Evolutionary conservation across 192 early-diverging fungal species (phyloP), one percentile per base, ranked within the genome.

Genomic region (Coemansia sp.): DNA sequence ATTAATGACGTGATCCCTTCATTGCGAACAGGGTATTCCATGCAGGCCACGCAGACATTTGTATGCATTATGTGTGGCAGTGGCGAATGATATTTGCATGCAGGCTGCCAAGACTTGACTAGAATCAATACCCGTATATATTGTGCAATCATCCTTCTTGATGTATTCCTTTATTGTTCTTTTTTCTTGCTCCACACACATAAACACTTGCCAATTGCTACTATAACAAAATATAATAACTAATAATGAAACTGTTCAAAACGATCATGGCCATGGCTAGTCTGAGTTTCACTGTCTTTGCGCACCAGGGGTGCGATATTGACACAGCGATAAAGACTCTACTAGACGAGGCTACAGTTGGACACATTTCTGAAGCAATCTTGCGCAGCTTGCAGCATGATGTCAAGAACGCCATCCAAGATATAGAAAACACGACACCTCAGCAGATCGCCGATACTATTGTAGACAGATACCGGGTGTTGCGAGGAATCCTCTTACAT

Each of bases 251-350:
- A 19, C 6, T 56, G 27, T 45, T 24, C 33, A 59, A 50, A 24
- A 42, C 13, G 6, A 36, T 42, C 5, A 6, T 56, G 7, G 27
- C 51, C 33, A 9, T 71, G 5, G 19, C 56, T 14, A 31, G 31
- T n/a, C 34, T 65, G 27, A 53, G 60, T 8, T 19, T 39, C 44
- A 40, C 51, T 8, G 36, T 56, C 11, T 19, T 54, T 21, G 77
- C 63, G 10, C 71, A 79, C 33, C 77, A 73, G 45, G 77, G 68
- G 17, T 73, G 77, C 24, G 69, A 67, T 17, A 64, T 64, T 11
- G 71, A 79, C 16, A 64, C 70, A 17, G 77, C 77, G 6, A 24
- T 73, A 14, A 46, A 70, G 33, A 73, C 63, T 35, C 44, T 79
- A 3, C 21, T 79, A 7, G 64, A 54, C 1, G 48, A 78, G 19